These are phyloP conservation scores for Rhizopus delemar DNA, from an alignment of 371 early-diverging fungal genomes.

Conservation along the genomic window DNA sequence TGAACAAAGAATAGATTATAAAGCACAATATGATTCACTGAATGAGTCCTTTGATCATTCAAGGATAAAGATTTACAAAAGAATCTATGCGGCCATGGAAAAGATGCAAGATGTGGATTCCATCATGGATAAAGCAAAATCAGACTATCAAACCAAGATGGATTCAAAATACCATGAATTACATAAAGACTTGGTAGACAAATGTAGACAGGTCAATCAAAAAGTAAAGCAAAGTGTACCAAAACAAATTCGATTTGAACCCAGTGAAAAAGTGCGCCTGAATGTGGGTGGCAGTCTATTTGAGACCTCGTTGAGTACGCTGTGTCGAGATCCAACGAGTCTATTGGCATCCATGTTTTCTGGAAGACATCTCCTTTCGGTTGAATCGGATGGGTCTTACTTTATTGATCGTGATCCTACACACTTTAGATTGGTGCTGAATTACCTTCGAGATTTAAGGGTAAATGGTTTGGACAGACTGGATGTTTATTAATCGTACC, in stretches of 20 bases:
- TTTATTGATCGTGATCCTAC: slow-evolving; percentile 46
- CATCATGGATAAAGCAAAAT: slow-evolving; percentile 27
- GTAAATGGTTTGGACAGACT: slow-evolving; percentile 12
- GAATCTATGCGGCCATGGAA: slow-evolving; percentile 29
- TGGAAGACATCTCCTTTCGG: slow-evolving; percentile 32
- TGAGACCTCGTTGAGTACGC: slow-evolving; percentile 42
- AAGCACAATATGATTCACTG: slow-evolving; percentile 33
- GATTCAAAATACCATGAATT: slow-evolving; percentile 31
- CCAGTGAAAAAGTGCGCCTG: slow-evolving; percentile 24
- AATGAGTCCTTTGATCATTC: slow-evolving; percentile 31
- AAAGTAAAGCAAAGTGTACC: slow-evolving; percentile 8
- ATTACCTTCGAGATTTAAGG: slow-evolving; percentile 37
- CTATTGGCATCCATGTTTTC: slow-evolving; percentile 51
- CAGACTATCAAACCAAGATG: slow-evolving; percentile 24
- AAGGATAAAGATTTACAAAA: slow-evolving; percentile 34
- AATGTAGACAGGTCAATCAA: slow-evolving; percentile 23
- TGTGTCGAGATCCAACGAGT: slow-evolving; percentile 35
- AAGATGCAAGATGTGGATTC: slow-evolving; percentile 30
- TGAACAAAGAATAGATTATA: slow-evolving; percentile 19
- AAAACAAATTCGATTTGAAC: slow-evolving; percentile 4
- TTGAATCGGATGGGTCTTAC: slow-evolving; percentile 44
- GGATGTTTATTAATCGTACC: neutral
- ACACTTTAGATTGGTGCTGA: slow-evolving; percentile 39
- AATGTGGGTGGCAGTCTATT: slow-evolving; percentile 45
- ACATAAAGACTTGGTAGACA: slow-evolving; percentile 23